These are phyloP conservation scores for Zanthoxylum bungeanum DNA, from an alignment of 345 rosid species.

Conservation along the genomic window DNA sequence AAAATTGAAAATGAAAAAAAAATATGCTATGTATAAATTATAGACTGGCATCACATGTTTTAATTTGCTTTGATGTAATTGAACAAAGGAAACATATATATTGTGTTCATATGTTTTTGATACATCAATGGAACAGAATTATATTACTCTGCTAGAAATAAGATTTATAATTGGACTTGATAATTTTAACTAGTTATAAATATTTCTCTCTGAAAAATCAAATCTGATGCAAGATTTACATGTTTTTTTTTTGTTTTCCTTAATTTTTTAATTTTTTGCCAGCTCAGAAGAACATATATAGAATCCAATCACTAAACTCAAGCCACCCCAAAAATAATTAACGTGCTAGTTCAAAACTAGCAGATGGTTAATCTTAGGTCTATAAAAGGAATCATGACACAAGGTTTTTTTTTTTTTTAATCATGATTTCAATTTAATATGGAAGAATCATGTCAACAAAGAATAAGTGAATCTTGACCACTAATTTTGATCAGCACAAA, in stretches of 20 bases:
- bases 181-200: background rate
- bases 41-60: background rate
- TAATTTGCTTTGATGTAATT: background rate
- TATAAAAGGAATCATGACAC: too few species aligned
- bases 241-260: background rate
- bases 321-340: background rate
- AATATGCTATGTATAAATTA: background rate
- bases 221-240: background rate
- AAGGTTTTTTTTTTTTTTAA: too few species aligned
- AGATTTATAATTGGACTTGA: background rate
- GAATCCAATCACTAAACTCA: background rate
- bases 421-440: too few species aligned
- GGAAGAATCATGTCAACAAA: too few species aligned
- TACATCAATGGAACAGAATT: background rate
- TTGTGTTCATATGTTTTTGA: background rate
- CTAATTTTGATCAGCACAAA: too few species aligned
- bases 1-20: background rate
- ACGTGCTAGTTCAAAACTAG: background rate
- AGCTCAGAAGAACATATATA: background rate
- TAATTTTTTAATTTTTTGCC: background rate
- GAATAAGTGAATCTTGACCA: too few species aligned
- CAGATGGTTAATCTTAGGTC: too few species aligned
- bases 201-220: background rate
- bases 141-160: background rate
- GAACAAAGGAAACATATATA: constrained; percentile 6